Conservation (phyloP, 2,329 filamentous ascomycete species). For the Ambrosiella cleistominuta region DNA sequence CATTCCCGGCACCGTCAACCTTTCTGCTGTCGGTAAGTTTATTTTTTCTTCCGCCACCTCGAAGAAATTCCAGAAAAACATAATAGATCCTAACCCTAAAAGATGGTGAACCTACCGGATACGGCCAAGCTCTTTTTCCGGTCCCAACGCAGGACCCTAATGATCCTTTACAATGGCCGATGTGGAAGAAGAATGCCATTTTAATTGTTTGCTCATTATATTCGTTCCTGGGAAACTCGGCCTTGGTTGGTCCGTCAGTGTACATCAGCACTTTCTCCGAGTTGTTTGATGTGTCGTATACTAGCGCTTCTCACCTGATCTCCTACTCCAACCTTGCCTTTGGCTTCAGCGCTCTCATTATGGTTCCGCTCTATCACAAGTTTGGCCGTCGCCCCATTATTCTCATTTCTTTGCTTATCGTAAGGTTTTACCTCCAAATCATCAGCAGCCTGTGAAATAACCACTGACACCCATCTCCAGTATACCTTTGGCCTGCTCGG, state of each 20-base stretch:
- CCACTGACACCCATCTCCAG: constrained; percentile 13
- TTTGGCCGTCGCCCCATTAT: constrained; percentile 27
- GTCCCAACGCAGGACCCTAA: constrained; percentile 44
- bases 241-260: constrained; percentile 37
- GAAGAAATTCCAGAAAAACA: not conserved
- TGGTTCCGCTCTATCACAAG: constrained; percentile 39
- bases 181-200: constrained; percentile 38
- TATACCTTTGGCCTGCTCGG: constrained; percentile 25
- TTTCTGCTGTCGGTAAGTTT: constrained; percentile 21
- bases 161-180: constrained; percentile 41
- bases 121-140: constrained; percentile 42
- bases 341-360: constrained; percentile 35
- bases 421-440: constrained; percentile 15
- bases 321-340: constrained; percentile 44
- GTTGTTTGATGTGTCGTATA: constrained; percentile 32
- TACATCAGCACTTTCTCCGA: constrained; percentile 38
- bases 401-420: constrained; percentile 23
- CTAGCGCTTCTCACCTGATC: constrained; percentile 35
- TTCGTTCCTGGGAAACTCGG: constrained; percentile 17
- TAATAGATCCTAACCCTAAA: not conserved
- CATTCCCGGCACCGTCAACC: constrained; percentile 38
- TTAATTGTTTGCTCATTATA: constrained; percentile 23
- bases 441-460: not conserved
- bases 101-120: constrained; percentile 41
- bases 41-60: not conserved